Percentiles rank a stretch among this genome's conserved stretches.
Conservation (phyloP, 352 stramenopile species). For the Pythium phragmiticola region DNA sequence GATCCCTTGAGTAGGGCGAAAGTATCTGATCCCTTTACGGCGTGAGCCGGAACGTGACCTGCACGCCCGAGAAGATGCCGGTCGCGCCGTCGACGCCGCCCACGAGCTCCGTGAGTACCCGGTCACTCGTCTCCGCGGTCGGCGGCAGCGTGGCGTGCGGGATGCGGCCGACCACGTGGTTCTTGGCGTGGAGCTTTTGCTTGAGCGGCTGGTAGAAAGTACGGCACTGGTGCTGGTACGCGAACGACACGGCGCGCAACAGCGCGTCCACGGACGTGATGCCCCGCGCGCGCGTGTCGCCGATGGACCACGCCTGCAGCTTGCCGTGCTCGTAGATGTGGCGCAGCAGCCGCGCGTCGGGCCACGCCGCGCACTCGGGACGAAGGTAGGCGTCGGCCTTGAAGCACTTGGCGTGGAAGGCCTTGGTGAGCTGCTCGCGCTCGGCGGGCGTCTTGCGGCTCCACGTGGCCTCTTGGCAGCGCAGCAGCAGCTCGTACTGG, state of each 20-base stretch:
- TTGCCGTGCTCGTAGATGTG: conserved; percentile 28
- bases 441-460: conserved; percentile 7
- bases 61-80: conserved; percentile 27
- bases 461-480: conserved; percentile 20
- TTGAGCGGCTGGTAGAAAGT: conserved; percentile 33
- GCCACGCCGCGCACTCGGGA: conserved; percentile 21
- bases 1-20: background rate
- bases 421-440: conserved; percentile 11
- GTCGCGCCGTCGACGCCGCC: conserved; percentile 20
- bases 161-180: conserved; percentile 23
- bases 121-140: background rate
- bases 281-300: conserved; percentile 23
- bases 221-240: conserved; percentile 31
- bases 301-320: conserved; percentile 27
- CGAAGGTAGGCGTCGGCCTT: conserved; percentile 25
- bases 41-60: conserved; percentile 23
- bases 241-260: conserved; percentile 20
- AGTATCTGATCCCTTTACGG: background rate
- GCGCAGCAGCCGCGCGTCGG: conserved; percentile 20
- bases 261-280: conserved; percentile 13
- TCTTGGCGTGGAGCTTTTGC: conserved; percentile 22
- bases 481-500: conserved; percentile 21
- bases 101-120: conserved; percentile 22
- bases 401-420: conserved; percentile 20
- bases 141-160: conserved; percentile 18